Conservation (phyloP, 2,329 filamentous ascomycete genomes). For the Epichloe gansuensis region DNA sequence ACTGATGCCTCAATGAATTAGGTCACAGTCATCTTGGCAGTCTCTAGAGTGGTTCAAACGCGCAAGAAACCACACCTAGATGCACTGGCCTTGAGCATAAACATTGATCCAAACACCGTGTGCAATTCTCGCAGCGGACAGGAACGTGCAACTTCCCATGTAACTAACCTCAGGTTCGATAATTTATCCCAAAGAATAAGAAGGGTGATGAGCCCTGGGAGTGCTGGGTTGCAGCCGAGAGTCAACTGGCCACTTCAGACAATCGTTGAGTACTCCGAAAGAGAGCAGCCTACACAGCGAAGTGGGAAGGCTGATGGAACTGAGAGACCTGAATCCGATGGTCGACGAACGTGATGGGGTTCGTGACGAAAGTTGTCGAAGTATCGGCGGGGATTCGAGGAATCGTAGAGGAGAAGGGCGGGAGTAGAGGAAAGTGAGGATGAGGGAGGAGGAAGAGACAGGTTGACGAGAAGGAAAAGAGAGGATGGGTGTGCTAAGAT, state of each 20-base stretch:
- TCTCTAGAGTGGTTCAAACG: background rate
- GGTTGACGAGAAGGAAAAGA: constrained; percentile 6
- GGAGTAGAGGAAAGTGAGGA: constrained; percentile 10
- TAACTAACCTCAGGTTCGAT: constrained; percentile 1
- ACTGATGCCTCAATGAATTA: background rate
- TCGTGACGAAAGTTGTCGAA: constrained; percentile 23
- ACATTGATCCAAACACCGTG: background rate
- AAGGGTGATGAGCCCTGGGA: constrained; percentile 7
- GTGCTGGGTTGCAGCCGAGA: constrained; percentile 7
- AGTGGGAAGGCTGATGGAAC: constrained; percentile 15
- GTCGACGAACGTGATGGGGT: constrained; percentile 14
- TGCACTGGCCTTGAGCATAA: background rate
- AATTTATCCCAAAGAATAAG: background rate
- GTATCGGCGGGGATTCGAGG: constrained; percentile 26
- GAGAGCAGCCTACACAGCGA: constrained; percentile 15
- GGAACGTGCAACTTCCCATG: background rate
- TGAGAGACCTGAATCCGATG: constrained; percentile 17
- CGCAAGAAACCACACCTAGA: background rate
- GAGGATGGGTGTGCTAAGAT: background rate
- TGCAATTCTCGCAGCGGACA: background rate
- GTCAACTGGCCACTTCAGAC: constrained; percentile 7
- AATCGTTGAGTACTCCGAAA: constrained; percentile 7
- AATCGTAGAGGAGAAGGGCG: constrained; percentile 16
- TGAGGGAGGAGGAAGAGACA: constrained; percentile 4
- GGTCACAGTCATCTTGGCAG: background rate